Base-by-base conservation (phyloP, 2,329 filamentous ascomycete species). In the Biscogniauxia marginata region DNA sequence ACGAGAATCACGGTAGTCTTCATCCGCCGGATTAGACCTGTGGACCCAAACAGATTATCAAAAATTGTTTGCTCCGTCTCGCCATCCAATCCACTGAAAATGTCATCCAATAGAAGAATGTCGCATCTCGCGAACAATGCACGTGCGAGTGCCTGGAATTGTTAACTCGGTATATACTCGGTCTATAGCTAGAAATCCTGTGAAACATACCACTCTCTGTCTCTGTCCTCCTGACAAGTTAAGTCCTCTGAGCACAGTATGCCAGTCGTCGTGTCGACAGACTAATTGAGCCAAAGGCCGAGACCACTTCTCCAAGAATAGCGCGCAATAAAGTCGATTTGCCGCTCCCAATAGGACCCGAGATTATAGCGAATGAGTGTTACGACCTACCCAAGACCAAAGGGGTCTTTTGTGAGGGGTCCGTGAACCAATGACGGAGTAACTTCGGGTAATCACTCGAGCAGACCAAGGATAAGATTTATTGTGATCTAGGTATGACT, bases 241-340 rank as follows among this genome's bases (percentile, higher is more conserved):
- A 7, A 63, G 52, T 1, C 67, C 70, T 24, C 59, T 77, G 75
- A 4, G 71, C 61, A 53, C 72, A 74, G 48, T 75, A 77, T 7
- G 60, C 71, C 39, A 75, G 69, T 7, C 53, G 57, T 46, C 50
- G 56, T 0, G 71, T 67, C 3, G 65, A 62, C 1, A 73, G 3
- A 0, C 46, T 49, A 7, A 76, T 62, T 1, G 54, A 56, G 4
- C 73, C 73, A 5, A 43, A 7, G 1, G 53, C 20, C 4, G 62
- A 56, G 0, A 54, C 3, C 1, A 70, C 49, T 53, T 66, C 64
- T 3, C 63, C 58, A 4, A 64, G 30, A 1, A 73, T 60, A 1
- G 60, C 49, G 3, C 59, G 62, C 0, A 60, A 22, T 21, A 72
- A 46, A 1, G 58, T 61, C 1, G 69, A 64, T 49, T 72, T 72